phyloP scores from a whole-genome alignment of 352 stramenopile genomes.

The Phytophthora pseudosyringae region DNA sequence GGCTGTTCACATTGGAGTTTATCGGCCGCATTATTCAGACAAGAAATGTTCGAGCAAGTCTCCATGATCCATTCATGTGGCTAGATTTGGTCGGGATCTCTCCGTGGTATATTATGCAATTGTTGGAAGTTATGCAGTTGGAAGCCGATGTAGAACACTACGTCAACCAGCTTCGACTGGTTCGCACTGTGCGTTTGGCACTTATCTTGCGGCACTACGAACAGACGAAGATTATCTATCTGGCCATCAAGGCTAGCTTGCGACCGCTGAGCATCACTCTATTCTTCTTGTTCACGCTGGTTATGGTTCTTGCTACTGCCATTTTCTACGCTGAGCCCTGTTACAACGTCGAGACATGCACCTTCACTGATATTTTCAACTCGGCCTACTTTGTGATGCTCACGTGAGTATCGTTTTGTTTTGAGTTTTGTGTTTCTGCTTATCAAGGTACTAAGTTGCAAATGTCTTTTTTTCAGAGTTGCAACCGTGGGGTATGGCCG shows the following conservation, averaged over 20 bases:
- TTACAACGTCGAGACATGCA: conserved; percentile 77
- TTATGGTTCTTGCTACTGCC: conserved; percentile 77
- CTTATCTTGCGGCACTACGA: conserved; percentile 66
- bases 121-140: conserved; percentile 12
- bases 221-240: conserved; percentile 63
- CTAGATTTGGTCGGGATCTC: conserved; percentile 62
- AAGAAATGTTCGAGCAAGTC: conserved; percentile 35
- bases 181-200: conserved; percentile 57
- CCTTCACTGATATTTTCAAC: conserved; percentile 88
- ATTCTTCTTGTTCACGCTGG: conserved; percentile 80
- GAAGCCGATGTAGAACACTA: conserved; percentile 28
- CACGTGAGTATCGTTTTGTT: conserved; percentile 56
- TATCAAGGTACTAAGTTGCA: background rate
- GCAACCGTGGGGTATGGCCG: conserved; percentile 80
- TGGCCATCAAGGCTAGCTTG: conserved; percentile 63
- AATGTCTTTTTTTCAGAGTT: conserved; percentile 42
- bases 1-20: conserved; percentile 68
- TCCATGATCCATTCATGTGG: conserved; percentile 52
- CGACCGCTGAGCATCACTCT: conserved; percentile 64
- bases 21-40: conserved; percentile 37
- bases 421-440: background rate
- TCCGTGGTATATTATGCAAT: conserved; percentile 60
- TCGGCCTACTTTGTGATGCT: conserved; percentile 86
- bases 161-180: conserved; percentile 53
- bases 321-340: conserved; percentile 83